Base-by-base conservation (phyloP, 306 rosid species). In the Nissolia schottii region DNA sequence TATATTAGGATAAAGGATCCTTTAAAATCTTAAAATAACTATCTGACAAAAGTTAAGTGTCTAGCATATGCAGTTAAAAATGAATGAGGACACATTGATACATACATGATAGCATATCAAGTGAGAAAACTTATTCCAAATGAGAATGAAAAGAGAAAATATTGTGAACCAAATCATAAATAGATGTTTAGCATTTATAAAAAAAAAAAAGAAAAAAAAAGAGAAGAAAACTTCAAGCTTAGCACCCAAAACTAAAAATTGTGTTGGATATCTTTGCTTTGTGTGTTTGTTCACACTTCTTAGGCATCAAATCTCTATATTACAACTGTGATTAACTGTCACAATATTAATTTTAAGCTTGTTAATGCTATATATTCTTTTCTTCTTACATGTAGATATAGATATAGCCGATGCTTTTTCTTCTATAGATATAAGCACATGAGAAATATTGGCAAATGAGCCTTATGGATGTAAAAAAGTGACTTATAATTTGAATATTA, bases 121-220 rank as follows among this genome's bases (percentile, higher is more conserved):
- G 54, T 57, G 48, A 59, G 56, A 68, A 27, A 35, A 48, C 69
- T 58, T 45, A 58, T 20, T 75, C 54, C 32, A 23, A 22, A 67
- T 12, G 8, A 34, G 63, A 24, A 67, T 4, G 55, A 7, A 15
- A 60, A 37, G 60, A 10, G 46, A 10, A 77, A 68, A 49, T 22
- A 12, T 7, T 34, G 28, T 62, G 2, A 15, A 37, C 12, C 41
- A 73, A 58, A 34, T 22, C 11, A 14, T 46, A 60, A 2, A 28
- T n/a, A 49, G 37, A 49, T 62, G 22, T 23, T 12, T 24, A 27
- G 1, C 20, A 34, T 19, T 3, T 35, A 38, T 46, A 46, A 48
- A 2, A 37, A 55, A 61, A 45, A 48, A 9, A n/a, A n/a, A n/a
- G n/a, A n/a, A n/a, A n/a, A n/a, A n/a, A n/a, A n/a, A n/a, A n/a